phyloP scores from a whole-genome alignment of 225 moss, liverwort and hornwort genomes.

The Bryum argenteum region DNA sequence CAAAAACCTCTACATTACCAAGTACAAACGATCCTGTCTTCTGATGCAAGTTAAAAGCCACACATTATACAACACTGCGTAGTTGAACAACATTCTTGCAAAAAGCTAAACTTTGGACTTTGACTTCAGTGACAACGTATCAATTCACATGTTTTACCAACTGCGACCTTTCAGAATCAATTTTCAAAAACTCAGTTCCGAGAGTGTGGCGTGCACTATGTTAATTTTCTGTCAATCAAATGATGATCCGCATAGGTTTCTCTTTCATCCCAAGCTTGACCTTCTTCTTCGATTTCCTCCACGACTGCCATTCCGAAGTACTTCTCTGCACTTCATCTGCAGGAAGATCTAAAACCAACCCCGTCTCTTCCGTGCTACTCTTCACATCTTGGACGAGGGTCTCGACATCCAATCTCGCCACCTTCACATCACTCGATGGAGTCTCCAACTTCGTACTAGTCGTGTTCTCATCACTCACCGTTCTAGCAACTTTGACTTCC shows the following conservation, averaged over 20 bases:
- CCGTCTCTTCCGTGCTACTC: conserved; percentile 9
- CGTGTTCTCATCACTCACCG: conserved; percentile 11
- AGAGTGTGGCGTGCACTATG: background rate
- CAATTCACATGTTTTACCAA: background rate
- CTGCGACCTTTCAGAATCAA: background rate
- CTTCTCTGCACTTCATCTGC: conserved; percentile 52
- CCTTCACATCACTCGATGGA: background rate
- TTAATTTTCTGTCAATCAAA: conserved; percentile 21
- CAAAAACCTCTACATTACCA: no score
- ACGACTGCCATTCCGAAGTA: conserved; percentile 52
- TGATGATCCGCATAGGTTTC: conserved; percentile 36
- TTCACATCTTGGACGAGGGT: conserved; percentile 1
- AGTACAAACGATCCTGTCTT: no score
- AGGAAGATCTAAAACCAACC: conserved; percentile 21
- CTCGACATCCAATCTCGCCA: conserved; percentile 4
- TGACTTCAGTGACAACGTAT: background rate
- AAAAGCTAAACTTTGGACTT: no score
- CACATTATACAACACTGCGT: no score
- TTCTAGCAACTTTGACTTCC: conserved; percentile 22
- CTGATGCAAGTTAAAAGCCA: no score
- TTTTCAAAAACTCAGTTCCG: conserved; percentile 5
- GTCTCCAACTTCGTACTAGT: conserved; percentile 20
- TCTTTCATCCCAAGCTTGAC: conserved; percentile 41
- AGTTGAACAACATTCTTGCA: no score
- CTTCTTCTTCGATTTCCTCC: conserved; percentile 55